phyloP scores from a whole-genome alignment of 768 basidiomycete species.

The Termitomyces heimii region DNA sequence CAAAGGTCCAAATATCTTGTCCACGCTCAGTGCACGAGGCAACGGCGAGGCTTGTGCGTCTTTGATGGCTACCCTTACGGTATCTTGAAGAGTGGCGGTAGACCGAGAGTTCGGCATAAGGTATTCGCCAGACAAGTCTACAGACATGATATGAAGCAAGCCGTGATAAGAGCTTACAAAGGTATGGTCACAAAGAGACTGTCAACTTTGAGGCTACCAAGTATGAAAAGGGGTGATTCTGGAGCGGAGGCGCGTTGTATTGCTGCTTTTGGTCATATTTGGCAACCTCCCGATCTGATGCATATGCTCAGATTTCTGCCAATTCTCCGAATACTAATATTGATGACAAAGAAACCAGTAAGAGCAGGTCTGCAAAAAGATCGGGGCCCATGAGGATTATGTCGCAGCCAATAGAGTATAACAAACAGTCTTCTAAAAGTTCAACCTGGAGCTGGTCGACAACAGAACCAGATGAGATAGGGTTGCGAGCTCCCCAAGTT shows the following conservation, averaged over 20 bases:
- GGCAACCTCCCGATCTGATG: background rate
- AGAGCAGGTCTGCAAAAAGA: background rate
- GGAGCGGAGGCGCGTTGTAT: background rate
- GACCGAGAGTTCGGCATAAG: background rate
- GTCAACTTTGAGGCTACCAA: background rate
- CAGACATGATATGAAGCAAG: background rate
- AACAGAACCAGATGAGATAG: background rate
- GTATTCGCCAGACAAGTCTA: background rate
- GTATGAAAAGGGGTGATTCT: background rate
- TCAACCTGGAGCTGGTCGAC: background rate
- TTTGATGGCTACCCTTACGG: background rate
- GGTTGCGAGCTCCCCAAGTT: background rate
- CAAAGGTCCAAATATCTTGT: background rate
- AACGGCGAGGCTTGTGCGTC: background rate
- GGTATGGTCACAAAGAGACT: background rate
- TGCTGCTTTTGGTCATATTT: background rate
- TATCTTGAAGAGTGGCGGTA: background rate
- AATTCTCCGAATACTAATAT: background rate
- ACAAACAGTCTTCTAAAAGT: background rate
- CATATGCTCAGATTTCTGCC: background rate
- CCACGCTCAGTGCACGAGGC: background rate
- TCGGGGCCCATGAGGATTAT: background rate
- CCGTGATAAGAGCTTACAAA: no score
- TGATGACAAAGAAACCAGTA: background rate
- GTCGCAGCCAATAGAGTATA: background rate